Percentiles rank a stretch among this genome's conserved stretches.
Evolutionary conservation across 106 monocot genomes (phyloP).

Genomic region (Xerophyta viscosa): DNA sequence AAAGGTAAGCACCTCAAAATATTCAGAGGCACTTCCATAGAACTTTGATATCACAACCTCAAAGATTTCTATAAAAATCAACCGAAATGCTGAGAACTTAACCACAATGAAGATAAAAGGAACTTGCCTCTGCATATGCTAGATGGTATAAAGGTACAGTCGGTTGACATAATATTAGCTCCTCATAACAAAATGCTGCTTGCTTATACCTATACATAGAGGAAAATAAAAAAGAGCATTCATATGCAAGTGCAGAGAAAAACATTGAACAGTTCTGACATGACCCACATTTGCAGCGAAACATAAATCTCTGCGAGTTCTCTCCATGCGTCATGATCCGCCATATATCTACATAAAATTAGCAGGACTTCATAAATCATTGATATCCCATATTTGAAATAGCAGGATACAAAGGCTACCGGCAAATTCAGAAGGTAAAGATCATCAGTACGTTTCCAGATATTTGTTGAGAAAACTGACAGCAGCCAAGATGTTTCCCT

Average conservation of each 20-base stretch:
- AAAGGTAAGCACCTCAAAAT: no score
- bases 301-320: constrained; percentile 95
- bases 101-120: no score
- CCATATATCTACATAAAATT: constrained; percentile 65
- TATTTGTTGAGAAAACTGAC: constrained; percentile 80
- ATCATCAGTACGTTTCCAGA: constrained; percentile 64
- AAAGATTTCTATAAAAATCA: no score
- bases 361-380: no score
- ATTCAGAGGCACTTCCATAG: no score
- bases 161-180: constrained; percentile 86
- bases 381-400: no score
- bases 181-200: constrained; percentile 96
- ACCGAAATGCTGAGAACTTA: no score
- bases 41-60: no score
- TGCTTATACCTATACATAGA: constrained; percentile 79
- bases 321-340: constrained; percentile 98
- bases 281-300: constrained; percentile 70
- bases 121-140: constrained; percentile 88
- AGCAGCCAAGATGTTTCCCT: constrained; percentile 61
- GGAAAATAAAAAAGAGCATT: constrained; percentile 8
- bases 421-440: no score
- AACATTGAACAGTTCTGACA: neutral
- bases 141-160: constrained; percentile 69
- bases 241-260: neutral
- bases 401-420: no score